A percentile compares a stretch with the other conserved stretches of the same genome.
These are phyloP conservation scores for Ramichloridium luteum DNA, from an alignment of 2,329 filamentous ascomycete genomes.

Conservation along the genomic window DNA sequence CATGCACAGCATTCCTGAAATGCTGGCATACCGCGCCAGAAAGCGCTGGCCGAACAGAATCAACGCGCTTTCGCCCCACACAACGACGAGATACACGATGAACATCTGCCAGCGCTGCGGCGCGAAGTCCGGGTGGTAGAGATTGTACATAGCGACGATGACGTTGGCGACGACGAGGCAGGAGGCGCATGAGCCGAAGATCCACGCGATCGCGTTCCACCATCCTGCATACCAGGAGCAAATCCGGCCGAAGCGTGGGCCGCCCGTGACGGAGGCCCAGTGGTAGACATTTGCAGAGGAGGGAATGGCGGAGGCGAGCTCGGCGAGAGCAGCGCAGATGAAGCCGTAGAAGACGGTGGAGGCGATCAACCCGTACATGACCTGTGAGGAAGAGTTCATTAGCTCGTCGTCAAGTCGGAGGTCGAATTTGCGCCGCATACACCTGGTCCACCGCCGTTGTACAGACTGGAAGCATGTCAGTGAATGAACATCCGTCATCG, in stretches of 20 bases:
- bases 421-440: no score
- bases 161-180: slow-evolving; percentile 35
- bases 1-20: slow-evolving; percentile 40
- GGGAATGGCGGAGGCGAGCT: slow-evolving; percentile 32
- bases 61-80: slow-evolving; percentile 34
- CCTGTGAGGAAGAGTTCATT: no score
- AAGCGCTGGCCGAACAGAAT: slow-evolving; percentile 45
- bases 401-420: no score
- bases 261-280: slow-evolving; percentile 40
- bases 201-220: slow-evolving; percentile 42
- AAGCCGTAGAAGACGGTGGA: slow-evolving; percentile 40
- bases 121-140: slow-evolving; percentile 36
- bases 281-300: slow-evolving; percentile 36
- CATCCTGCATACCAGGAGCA: slow-evolving; percentile 38
- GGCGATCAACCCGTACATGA: slow-evolving; percentile 37
- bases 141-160: slow-evolving; percentile 36
- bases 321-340: slow-evolving; percentile 39
- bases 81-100: slow-evolving; percentile 35
- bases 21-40: slow-evolving; percentile 39
- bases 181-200: slow-evolving; percentile 34
- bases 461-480: no score
- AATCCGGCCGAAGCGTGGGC: slow-evolving; percentile 33
- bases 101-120: slow-evolving; percentile 42
- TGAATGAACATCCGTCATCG: no score
- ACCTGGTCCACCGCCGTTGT: no score